These are phyloP conservation scores for Mucor ambiguus DNA, from an alignment of 371 early-diverging fungal genomes.

Conservation along the genomic window DNA sequence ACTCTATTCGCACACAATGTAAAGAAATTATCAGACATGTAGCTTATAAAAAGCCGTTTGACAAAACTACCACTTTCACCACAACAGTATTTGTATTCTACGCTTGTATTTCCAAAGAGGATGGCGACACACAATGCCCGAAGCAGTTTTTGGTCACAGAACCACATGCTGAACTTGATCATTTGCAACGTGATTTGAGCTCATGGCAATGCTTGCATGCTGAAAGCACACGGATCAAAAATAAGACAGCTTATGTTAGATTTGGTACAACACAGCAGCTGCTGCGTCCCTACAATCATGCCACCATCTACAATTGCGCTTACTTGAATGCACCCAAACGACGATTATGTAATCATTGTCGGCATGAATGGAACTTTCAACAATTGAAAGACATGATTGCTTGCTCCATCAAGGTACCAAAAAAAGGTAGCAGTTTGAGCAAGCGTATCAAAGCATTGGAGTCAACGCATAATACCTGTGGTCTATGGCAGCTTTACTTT, in stretches of 20 bases:
- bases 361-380: background rate
- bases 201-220: background rate
- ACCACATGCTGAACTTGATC: background rate
- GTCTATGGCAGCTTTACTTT: background rate
- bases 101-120: background rate
- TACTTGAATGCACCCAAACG: background rate
- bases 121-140: background rate
- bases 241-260: background rate
- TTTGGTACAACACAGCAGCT: background rate
- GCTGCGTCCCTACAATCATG: background rate
- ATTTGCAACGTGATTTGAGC: background rate
- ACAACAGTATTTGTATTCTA: background rate
- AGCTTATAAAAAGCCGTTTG: background rate
- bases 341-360: background rate
- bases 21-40: background rate
- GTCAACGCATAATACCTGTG: background rate
- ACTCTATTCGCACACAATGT: background rate
- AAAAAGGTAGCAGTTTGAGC: background rate
- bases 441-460: background rate
- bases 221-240: background rate
- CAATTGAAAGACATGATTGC: background rate
- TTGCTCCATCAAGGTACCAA: background rate
- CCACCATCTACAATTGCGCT: background rate
- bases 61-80: background rate
- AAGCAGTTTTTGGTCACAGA: background rate